Evolutionary conservation across 2,329 filamentous ascomycete genomes (phyloP), one percentile per base, ranked within the genome.

Genomic region (Aureobasidium subglaciale): DNA sequence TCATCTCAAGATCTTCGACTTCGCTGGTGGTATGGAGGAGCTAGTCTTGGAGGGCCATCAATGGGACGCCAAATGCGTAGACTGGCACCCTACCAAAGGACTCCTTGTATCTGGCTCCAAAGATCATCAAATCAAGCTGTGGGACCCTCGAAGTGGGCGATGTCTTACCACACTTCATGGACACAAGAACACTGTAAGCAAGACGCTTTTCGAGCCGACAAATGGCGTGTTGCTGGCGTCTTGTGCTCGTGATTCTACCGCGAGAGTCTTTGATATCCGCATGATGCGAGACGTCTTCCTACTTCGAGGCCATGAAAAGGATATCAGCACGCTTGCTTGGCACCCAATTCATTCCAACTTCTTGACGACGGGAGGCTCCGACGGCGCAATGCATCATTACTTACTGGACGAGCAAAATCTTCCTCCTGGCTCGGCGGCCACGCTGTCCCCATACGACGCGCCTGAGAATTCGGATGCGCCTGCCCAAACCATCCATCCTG

Each of bases 221-320:
- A 86, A 88, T 65, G 91, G 89, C 27, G 81, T 86, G 61, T 86
- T 95, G 59, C 80, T 99, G 45, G 93, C 92, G 32, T 96, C 93
- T 0, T 95, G 90, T 29, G 93, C 91, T 40, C 83, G 93, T 68
- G 93, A 99, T 66, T 89, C 95, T 69, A 95, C 89, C 1, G 90
- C 91, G 8, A 84, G 93, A 58, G 84, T 99, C 42, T 97, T 97
- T 65, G 93, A 99, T 69, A 78, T 99, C 56, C 84, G 93, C 46
- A 96, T 96, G 87, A 97, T 99, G 93, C 87, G 93, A 60, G 93
- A 99, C 69, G 91, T 97, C 56, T 89, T 90, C 63, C 82, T 97
- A 43, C 81, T 99, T 20, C 88, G 92, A 63, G 93, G 93, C 7
- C 91, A 97, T 68, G 91, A 97, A 63, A 97, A 96, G 72, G 93